Evolutionary conservation across 2,329 filamentous ascomycete species (phyloP).

Genomic region (Aspergillus pseudoglaucus): DNA sequence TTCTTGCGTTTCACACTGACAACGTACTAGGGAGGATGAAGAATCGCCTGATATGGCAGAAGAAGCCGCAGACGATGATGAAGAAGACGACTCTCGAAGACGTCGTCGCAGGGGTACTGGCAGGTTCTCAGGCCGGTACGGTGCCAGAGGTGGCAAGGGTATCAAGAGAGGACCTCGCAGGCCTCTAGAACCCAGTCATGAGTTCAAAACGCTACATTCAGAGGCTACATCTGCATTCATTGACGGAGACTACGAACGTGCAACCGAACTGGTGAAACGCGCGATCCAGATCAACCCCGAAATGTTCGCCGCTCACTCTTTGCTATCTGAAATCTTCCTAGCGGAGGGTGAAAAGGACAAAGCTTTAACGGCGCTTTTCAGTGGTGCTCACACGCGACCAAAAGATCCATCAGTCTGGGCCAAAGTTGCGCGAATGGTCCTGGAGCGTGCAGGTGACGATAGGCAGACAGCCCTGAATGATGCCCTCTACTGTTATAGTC

Average conservation of each 20-base stretch:
- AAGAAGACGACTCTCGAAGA: slow-evolving; percentile 17
- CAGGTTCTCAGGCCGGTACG: slow-evolving; percentile 30
- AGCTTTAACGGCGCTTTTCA: slow-evolving; percentile 50
- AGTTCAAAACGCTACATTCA: slow-evolving; percentile 43
- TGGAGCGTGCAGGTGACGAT: slow-evolving; percentile 43
- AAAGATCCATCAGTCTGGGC: slow-evolving; percentile 53
- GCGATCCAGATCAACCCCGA: slow-evolving; percentile 55
- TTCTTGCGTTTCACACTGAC: slow-evolving; percentile 5
- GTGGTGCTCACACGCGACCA: slow-evolving; percentile 52
- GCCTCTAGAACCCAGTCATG: slow-evolving; percentile 41
- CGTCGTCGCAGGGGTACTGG: slow-evolving; percentile 26
- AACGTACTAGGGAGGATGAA: slow-evolving; percentile 17
- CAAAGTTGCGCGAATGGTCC: slow-evolving; percentile 50
- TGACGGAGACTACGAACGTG: slow-evolving; percentile 41
- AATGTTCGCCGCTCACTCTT: slow-evolving; percentile 55
- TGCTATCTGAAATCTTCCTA: slow-evolving; percentile 54
- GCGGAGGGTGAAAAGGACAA: slow-evolving; percentile 52
- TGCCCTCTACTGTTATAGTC: slow-evolving; percentile 48
- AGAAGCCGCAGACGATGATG: slow-evolving; percentile 19
- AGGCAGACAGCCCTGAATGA: slow-evolving; percentile 39
- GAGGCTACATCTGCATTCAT: slow-evolving; percentile 45
- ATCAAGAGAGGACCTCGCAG: slow-evolving; percentile 42
- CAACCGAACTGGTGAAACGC: slow-evolving; percentile 37
- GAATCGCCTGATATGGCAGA: slow-evolving; percentile 12
- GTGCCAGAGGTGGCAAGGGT: slow-evolving; percentile 39